A percentile compares a stretch with the other conserved stretches of the same genome.
Conservation (phyloP, 1,284 basidiomycete genomes). For the Boletus smithii region DNA sequence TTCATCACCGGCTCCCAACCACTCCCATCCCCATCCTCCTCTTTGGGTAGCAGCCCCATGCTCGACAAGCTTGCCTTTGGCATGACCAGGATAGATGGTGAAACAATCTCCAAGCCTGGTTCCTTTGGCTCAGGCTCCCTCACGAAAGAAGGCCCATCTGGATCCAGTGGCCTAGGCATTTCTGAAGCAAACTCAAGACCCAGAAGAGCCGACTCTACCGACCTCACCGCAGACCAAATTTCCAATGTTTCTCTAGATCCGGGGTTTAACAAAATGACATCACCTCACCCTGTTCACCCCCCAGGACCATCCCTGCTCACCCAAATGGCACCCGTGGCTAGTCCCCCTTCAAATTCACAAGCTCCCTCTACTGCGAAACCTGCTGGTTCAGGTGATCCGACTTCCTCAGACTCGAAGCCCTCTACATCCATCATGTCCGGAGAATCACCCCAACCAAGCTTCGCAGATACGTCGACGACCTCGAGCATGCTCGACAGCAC, state of each 20-base stretch:
- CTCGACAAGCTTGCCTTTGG: constrained; percentile 91
- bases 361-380: constrained; percentile 12
- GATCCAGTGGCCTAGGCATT: constrained; percentile 16
- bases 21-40: constrained; percentile 75
- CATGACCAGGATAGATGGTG: constrained; percentile 77
- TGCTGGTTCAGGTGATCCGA: constrained; percentile 34
- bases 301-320: constrained; percentile 79
- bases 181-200: constrained; percentile 21
- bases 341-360: constrained; percentile 25
- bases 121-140: constrained; percentile 25
- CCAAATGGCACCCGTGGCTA: constrained; percentile 59
- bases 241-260: constrained; percentile 63
- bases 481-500: constrained; percentile 32
- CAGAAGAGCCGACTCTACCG: constrained; percentile 40
- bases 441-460: constrained; percentile 37
- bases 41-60: constrained; percentile 73
- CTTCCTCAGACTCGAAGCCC: constrained; percentile 21
- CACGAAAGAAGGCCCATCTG: constrained; percentile 20
- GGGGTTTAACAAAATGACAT: constrained; percentile 54
- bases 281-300: constrained; percentile 36
- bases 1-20: constrained; percentile 96
- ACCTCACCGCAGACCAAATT: constrained; percentile 55
- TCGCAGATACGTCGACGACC: constrained; percentile 26
- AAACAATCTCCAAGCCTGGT: constrained; percentile 26
- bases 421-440: constrained; percentile 43